Evolutionary conservation across 805 yeast genomes (phyloP), one percentile per base, ranked within the genome.

Genomic region (Dipodascus geniculatus): DNA sequence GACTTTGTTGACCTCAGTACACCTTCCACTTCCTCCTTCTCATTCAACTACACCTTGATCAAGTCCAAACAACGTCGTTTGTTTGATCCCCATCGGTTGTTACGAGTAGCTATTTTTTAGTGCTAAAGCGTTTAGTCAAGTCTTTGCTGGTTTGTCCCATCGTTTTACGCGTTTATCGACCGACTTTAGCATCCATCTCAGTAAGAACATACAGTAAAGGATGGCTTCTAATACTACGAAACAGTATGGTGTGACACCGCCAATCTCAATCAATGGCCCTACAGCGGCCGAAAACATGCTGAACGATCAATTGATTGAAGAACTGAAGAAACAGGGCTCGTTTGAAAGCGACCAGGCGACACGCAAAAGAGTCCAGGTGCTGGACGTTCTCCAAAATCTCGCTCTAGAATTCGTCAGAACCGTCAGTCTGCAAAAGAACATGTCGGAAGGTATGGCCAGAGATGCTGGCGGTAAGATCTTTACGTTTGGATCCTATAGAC

Each of bases 401-500:
- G 79, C 86, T 0, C 79, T 83, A 61, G 87, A 84, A 58, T 91
- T 91, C 69, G 99, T 93, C 1, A 85, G 80, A 62, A 77, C 71
- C 14, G 97, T 89, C 6, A 84, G 95, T 2, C 76, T 79, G 58
- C 79, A 76, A 57, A 89, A 85, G 64, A 90, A 91, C 64, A 89
- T 93, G 96, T 81, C 89, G 35, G 98, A 93, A 56, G 96, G 97
- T 1, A 89, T 93, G 97, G 96, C 98, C 0, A 77, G 73, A 54
- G 99, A 93, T 68, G 95, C 98, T 0, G 99, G 99, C 42, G 99
- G 99, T 38, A 93, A 93, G 67, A 81, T 93, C n/a, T 93, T 90
- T 66, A 89, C 97, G 0, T 93, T 79, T 71, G 99, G 99, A 0
- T 89, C 97, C 1, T 93, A 90, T 64, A 75, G 96, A 58, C 71